These are phyloP conservation scores for Ceriops tagal DNA, from an alignment of 345 rosid species.

Conservation along the genomic window DNA sequence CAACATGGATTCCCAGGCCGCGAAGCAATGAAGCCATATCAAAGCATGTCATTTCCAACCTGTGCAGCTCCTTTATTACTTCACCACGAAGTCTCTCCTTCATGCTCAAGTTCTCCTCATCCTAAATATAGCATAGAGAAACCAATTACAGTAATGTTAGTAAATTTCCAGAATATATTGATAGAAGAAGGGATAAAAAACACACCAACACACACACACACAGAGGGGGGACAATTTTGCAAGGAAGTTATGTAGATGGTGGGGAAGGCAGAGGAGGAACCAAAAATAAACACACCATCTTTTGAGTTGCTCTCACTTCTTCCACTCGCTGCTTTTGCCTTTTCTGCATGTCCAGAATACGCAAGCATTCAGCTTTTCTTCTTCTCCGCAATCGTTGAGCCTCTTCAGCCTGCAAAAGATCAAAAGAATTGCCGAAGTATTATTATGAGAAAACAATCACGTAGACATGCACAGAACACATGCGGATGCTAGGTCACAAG, in stretches of 20 bases:
- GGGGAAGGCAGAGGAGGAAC: too few species aligned
- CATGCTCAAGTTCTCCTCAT: constrained; percentile 67
- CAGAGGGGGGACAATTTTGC: too few species aligned
- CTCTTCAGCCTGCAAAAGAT: constrained; percentile 67
- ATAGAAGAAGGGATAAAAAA: not conserved
- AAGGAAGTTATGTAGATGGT: too few species aligned
- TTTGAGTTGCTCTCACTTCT: constrained; percentile 82
- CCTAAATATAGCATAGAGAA: constrained; percentile 37
- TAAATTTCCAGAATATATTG: not conserved
- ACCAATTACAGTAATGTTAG: not conserved
- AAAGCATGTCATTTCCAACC: constrained; percentile 51
- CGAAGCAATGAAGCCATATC: constrained; percentile 78
- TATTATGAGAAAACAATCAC: too few species aligned
- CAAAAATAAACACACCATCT: constrained; percentile 47
- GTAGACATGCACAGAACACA: too few species aligned
- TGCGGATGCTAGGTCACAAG: constrained; percentile 1
- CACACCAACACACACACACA: too few species aligned
- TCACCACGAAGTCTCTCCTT: constrained; percentile 65
- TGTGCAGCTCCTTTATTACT: constrained; percentile 53
- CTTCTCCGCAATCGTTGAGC: constrained; percentile 65
- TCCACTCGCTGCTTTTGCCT: constrained; percentile 79
- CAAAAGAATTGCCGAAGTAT: not conserved
- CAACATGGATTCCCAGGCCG: constrained; percentile 62
- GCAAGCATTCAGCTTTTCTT: constrained; percentile 52
- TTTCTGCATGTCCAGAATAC: constrained; percentile 71